Evolutionary conservation across 2,329 filamentous ascomycete species (phyloP).

Genomic region (Fusarium sp.): DNA sequence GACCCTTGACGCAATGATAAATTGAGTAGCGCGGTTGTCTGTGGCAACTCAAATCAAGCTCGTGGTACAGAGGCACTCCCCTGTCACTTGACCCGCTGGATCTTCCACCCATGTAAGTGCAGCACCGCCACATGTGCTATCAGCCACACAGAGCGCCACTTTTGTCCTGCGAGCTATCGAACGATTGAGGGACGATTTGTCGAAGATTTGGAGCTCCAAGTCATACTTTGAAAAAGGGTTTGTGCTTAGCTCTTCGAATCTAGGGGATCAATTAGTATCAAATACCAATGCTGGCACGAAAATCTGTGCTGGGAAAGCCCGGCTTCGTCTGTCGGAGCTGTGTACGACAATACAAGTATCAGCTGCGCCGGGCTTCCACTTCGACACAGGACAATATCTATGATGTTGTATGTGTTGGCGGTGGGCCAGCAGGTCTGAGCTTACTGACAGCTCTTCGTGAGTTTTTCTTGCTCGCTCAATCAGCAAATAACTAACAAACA

Average conservation of each 20-base stretch:
- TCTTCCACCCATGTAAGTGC: not conserved
- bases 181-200: conserved; percentile 34
- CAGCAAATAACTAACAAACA: not conserved
- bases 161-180: conserved; percentile 32
- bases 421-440: conserved; percentile 88
- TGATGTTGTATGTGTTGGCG: conserved; percentile 92
- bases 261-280: conserved; percentile 1
- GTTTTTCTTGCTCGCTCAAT: not conserved
- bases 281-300: conserved; percentile 43
- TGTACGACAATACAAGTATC: conserved; percentile 50
- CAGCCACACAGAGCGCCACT: conserved; percentile 25
- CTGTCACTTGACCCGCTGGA: conserved; percentile 37
- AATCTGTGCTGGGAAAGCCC: conserved; percentile 39
- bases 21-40: conserved; percentile 48
- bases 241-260: not conserved
- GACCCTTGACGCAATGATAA: conserved; percentile 48
- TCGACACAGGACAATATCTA: conserved; percentile 75
- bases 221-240: conserved; percentile 17
- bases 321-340: conserved; percentile 60
- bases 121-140: conserved; percentile 13
- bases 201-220: conserved; percentile 20
- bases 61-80: conserved; percentile 2
- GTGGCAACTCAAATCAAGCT: conserved; percentile 50
- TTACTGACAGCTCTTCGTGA: conserved; percentile 80
- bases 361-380: conserved; percentile 54